These are phyloP conservation scores for Candida jianshihensis DNA, from an alignment of 805 yeast species.

Conservation along the genomic window DNA sequence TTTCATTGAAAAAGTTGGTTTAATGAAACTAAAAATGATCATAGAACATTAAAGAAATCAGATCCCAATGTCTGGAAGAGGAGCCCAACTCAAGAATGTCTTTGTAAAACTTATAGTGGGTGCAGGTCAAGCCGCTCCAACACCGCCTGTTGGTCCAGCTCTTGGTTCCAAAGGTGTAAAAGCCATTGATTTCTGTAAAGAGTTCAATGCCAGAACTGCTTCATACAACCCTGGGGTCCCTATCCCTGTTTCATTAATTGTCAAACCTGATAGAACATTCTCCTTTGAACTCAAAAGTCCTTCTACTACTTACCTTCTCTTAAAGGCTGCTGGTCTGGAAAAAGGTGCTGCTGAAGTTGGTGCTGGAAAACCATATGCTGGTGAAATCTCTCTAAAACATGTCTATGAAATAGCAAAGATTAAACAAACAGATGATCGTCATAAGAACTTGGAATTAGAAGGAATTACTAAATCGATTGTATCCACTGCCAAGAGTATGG, in stretches of 20 bases:
- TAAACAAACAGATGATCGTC: constrained; percentile 80
- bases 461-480: constrained; percentile 76
- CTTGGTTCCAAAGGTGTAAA: constrained; percentile 97
- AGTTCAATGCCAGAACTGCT: constrained; percentile 95
- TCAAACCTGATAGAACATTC: constrained; percentile 90
- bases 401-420: constrained; percentile 92
- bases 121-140: constrained; percentile 97
- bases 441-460: constrained; percentile 60
- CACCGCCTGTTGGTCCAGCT: constrained; percentile 99
- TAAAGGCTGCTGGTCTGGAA: constrained; percentile 71
- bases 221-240: constrained; percentile 82
- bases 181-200: constrained; percentile 97
- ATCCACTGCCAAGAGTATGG: constrained; percentile 85
- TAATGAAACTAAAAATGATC: background rate
- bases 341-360: constrained; percentile 65
- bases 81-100: constrained; percentile 27
- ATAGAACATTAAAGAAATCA: background rate
- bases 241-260: constrained; percentile 76
- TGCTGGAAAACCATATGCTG: constrained; percentile 55
- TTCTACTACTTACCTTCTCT: constrained; percentile 78
- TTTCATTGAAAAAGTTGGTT: background rate
- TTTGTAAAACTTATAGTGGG: constrained; percentile 89
- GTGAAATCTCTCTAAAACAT: constrained; percentile 74
- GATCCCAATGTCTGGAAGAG: constrained; percentile 21
- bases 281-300: constrained; percentile 85